A percentile compares a stretch with the other conserved stretches of the same genome.
phyloP scores from a whole-genome alignment of 495 filamentous ascomycete species.

The Podospora australis region DNA sequence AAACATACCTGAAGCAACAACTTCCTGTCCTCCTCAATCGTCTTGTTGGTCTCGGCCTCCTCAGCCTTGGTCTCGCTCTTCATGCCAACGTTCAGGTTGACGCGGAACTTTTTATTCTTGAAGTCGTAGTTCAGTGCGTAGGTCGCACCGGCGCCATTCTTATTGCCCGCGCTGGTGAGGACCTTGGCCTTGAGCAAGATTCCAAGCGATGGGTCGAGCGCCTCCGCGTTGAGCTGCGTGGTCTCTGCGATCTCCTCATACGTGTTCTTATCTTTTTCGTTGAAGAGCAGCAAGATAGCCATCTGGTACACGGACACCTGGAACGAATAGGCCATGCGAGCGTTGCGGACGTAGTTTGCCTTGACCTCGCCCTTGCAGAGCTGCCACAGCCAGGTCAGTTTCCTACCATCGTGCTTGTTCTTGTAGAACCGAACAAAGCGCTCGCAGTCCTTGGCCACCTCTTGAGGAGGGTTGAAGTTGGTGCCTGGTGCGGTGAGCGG shows the following conservation, averaged over 20 bases:
- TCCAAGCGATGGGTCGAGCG: conserved; percentile 74
- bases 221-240: conserved; percentile 71
- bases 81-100: conserved; percentile 92
- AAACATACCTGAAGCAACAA: conserved; percentile 85
- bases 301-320: conserved; percentile 97
- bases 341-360: conserved; percentile 80
- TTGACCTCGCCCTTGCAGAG: conserved; percentile 96
- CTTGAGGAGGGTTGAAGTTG: conserved; percentile 75
- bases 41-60: conserved; percentile 96
- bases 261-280: conserved; percentile 74
- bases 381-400: conserved; percentile 97
- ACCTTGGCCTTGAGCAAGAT: conserved; percentile 91
- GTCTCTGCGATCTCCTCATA: conserved; percentile 81
- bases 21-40: conserved; percentile 96
- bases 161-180: conserved; percentile 62
- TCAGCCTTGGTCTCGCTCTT: conserved; percentile 94
- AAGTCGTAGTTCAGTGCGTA: conserved; percentile 88
- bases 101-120: conserved; percentile 94
- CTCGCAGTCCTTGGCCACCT: conserved; percentile 80
- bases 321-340: conserved; percentile 92
- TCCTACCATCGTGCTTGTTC: conserved; percentile 91
- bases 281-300: conserved; percentile 94
- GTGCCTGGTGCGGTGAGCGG: conserved; percentile 80
- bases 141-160: conserved; percentile 65
- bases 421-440: conserved; percentile 87